Evolutionary conservation across 306 rosid species (phyloP).

Genomic region (Pyrus betulifolia): DNA sequence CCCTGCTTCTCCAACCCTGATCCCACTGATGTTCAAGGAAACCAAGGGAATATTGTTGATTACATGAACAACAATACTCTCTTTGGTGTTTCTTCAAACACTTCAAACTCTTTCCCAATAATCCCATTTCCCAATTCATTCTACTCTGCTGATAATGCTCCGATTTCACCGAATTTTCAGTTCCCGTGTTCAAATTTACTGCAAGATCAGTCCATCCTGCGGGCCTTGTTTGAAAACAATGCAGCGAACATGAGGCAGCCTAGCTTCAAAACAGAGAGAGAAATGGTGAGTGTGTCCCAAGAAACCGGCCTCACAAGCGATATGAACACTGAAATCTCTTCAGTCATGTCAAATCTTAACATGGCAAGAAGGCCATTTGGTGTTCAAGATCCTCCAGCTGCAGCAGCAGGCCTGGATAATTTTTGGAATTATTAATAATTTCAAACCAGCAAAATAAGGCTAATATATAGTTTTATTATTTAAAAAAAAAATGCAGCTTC

Average conservation of each 20-base stretch:
- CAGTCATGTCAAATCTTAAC: constrained; percentile 47
- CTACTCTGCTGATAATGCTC: constrained; percentile 28
- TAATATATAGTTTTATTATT: neutral
- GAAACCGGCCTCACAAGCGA: constrained; percentile 50
- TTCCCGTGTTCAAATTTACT: constrained; percentile 28
- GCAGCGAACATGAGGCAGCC: constrained; percentile 36
- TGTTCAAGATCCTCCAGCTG: constrained; percentile 37
- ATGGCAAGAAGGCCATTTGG: constrained; percentile 37
- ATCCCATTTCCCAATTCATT: constrained; percentile 27
- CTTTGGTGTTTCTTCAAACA: constrained; percentile 32
- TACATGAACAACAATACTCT: constrained; percentile 33
- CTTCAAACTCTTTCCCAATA: constrained; percentile 21
- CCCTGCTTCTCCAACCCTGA: constrained; percentile 97
- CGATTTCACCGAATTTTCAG: constrained; percentile 14
- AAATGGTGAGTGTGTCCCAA: constrained; percentile 44
- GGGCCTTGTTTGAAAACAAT: constrained; percentile 50
- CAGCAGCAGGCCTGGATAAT: constrained; percentile 16
- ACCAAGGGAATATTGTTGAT: constrained; percentile 39
- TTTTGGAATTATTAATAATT: constrained; percentile 56
- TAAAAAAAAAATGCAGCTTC: neutral
- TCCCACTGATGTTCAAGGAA: constrained; percentile 45
- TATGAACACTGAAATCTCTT: constrained; percentile 58
- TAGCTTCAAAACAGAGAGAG: constrained; percentile 55
- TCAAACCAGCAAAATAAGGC: neutral
- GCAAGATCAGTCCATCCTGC: constrained; percentile 49